A percentile compares a stretch with the other conserved stretches of the same genome.
These are phyloP conservation scores for Kalanchoe fedtschenkoi DNA, from an alignment of 164 flowering plant genomes.

Conservation along the genomic window DNA sequence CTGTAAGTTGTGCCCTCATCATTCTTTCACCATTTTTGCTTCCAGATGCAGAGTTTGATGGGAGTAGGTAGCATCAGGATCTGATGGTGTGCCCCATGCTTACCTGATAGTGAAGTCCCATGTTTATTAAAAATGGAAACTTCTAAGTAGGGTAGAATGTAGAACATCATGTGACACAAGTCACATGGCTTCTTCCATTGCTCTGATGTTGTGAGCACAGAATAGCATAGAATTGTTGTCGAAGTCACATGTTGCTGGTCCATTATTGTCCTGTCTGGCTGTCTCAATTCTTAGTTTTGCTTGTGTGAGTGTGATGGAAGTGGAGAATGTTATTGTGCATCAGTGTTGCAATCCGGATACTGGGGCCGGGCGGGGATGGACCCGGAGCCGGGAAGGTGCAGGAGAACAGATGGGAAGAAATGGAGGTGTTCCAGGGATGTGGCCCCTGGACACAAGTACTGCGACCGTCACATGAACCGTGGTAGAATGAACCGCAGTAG, in stretches of 20 bases:
- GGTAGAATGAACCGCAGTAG: too few species aligned
- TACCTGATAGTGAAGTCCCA: background rate
- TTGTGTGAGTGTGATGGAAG: background rate
- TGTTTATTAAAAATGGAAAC: background rate
- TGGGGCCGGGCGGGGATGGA: constrained; percentile 74
- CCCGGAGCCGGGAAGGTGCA: constrained; percentile 87
- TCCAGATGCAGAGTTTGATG: background rate
- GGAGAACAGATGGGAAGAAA: constrained; percentile 91
- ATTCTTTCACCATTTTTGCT: too few species aligned
- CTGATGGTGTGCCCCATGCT: too few species aligned
- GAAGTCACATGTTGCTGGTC: constrained; percentile 4
- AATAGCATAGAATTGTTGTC: too few species aligned
- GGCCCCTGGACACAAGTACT: constrained; percentile 71
- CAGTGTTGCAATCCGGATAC: constrained; percentile 65
- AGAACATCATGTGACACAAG: too few species aligned
- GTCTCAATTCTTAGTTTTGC: background rate
- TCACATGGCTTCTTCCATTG: background rate
- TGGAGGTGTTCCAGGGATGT: constrained; percentile 95
- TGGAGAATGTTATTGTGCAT: background rate
- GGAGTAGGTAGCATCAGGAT: too few species aligned
- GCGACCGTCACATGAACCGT: constrained; percentile 95
- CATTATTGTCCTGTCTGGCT: background rate
- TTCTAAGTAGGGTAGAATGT: background rate
- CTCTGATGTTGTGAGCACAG: background rate
- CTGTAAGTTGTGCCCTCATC: background rate